A percentile compares a stretch with the other conserved stretches of the same genome.
These are phyloP conservation scores for Collybiopsis luxurians DNA, from an alignment of 768 basidiomycete species.

Conservation along the genomic window DNA sequence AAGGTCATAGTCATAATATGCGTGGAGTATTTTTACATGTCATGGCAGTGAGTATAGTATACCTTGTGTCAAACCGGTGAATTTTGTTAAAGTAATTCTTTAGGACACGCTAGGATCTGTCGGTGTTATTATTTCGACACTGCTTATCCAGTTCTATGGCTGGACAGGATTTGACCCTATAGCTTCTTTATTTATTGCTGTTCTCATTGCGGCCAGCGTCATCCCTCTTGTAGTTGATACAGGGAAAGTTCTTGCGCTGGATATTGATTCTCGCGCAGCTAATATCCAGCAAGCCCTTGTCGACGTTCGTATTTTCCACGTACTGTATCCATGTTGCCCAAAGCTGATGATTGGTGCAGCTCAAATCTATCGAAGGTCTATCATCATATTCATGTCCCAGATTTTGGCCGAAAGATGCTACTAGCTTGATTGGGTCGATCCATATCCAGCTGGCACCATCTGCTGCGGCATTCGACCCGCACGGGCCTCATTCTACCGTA, in stretches of 20 bases:
- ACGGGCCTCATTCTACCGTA: constrained; percentile 46
- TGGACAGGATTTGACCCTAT: constrained; percentile 99
- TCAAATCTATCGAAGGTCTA: constrained; percentile 74
- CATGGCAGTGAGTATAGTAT: constrained; percentile 70
- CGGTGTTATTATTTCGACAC: constrained; percentile 95
- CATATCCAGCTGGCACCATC: constrained; percentile 83
- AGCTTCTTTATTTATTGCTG: constrained; percentile 93
- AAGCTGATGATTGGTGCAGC: constrained; percentile 36
- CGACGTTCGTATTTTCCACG: constrained; percentile 47
- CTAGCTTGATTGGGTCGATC: constrained; percentile 84
- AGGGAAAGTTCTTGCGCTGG: constrained; percentile 83
- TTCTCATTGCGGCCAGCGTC: constrained; percentile 93
- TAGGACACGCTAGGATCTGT: constrained; percentile 96
- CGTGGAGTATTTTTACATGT: constrained; percentile 98
- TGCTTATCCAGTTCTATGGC: constrained; percentile 93
- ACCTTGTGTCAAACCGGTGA: not conserved
- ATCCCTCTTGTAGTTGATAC: constrained; percentile 94
- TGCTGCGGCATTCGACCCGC: constrained; percentile 51
- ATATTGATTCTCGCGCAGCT: constrained; percentile 64
- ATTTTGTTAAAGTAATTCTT: not conserved
- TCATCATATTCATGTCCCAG: constrained; percentile 76
- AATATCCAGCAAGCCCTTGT: constrained; percentile 56
- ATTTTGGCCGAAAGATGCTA: constrained; percentile 96
- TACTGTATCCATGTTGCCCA: not conserved
- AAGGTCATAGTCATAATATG: constrained; percentile 98